Percentiles rank a stretch among this genome's conserved stretches.
phyloP scores from a whole-genome alignment of 306 rosid genomes.

The Quercus cerris region DNA sequence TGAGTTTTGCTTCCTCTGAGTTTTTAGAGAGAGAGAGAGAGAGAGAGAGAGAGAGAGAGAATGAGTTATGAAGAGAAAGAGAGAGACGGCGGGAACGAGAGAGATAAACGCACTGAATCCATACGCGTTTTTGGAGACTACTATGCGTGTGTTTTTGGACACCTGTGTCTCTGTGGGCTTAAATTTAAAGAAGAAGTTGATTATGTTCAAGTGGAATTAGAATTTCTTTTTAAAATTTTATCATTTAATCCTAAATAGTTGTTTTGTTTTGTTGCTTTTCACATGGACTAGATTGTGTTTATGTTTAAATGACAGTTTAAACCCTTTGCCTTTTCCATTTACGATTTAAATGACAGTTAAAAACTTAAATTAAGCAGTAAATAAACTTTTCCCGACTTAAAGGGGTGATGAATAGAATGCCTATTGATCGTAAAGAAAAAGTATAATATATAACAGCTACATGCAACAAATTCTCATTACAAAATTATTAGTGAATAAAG shows the following conservation, averaged over 20 bases:
- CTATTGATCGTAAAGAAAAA: too few species aligned
- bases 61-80: slow-evolving; percentile 7
- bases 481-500: too few species aligned
- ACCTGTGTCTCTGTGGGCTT: slow-evolving; percentile 1
- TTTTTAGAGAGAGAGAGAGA: background rate
- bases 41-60: slow-evolving; percentile 1
- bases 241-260: background rate
- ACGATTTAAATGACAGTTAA: too few species aligned
- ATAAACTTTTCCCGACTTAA: too few species aligned
- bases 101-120: background rate
- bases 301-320: background rate
- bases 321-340: background rate
- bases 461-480: too few species aligned
- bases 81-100: slow-evolving; percentile 47
- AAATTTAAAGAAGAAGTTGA: slow-evolving; percentile 13
- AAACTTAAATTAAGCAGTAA: too few species aligned
- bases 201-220: background rate
- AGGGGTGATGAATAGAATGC: too few species aligned
- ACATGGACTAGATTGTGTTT: background rate
- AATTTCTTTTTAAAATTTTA: background rate
- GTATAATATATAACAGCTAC: too few species aligned
- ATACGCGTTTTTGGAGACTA: slow-evolving; percentile 28
- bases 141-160: slow-evolving; percentile 17
- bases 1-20: background rate
- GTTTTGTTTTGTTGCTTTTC: background rate